A percentile compares a stretch with the other conserved stretches of the same genome.
Evolutionary conservation across 495 filamentous ascomycete genomes (phyloP).

Genomic region (Trichoderma gamsii): DNA sequence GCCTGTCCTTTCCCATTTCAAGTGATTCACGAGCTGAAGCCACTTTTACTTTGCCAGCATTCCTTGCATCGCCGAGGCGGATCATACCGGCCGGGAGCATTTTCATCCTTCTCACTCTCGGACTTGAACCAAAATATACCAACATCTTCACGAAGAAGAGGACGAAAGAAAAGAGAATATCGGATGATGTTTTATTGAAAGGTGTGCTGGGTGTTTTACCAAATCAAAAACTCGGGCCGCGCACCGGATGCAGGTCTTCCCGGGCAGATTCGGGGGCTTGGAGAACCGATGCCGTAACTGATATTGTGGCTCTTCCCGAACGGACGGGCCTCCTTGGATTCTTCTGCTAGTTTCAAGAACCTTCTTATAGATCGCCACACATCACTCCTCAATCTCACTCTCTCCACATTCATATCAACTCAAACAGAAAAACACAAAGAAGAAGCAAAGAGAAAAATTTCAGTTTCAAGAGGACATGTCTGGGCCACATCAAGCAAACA

Average conservation of each 20-base stretch:
- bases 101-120: no score
- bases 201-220: no score
- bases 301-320: neutral
- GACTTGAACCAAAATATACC: no score
- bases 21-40: neutral
- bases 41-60: neutral
- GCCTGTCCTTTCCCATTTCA: neutral
- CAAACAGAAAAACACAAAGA: no score
- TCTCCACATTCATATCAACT: neutral
- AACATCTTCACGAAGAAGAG: no score
- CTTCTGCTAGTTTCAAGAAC: neutral
- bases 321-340: neutral
- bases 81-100: neutral
- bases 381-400: neutral
- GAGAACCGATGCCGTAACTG: neutral
- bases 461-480: no score
- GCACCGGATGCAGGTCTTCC: neutral
- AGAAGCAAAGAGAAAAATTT: no score
- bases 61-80: constrained; percentile 6
- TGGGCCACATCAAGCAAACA: no score
- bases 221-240: no score
- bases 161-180: no score
- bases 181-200: no score
- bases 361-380: no score
- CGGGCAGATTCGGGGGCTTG: constrained; percentile 7